Conservation (phyloP, 371 early-diverging fungal species). For the Mucor indicus region DNA sequence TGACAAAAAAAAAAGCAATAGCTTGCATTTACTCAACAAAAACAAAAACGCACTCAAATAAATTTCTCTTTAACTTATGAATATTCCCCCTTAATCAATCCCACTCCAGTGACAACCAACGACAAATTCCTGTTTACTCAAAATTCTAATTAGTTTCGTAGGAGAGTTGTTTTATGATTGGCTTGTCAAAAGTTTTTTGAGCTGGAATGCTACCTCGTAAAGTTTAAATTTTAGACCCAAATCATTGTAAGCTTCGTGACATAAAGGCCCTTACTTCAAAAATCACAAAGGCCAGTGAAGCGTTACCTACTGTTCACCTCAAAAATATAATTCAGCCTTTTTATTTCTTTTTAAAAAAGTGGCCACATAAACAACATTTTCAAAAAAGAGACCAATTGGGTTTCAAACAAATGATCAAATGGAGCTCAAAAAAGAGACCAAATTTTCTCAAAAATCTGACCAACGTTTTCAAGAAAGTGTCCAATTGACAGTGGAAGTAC, state of each 20-base stretch:
- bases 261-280: too few species aligned
- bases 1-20: too few species aligned
- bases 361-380: background rate
- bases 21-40: too few species aligned
- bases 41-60: constrained; percentile 4
- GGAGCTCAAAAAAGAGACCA: too few species aligned
- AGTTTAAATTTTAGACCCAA: constrained; percentile 12
- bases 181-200: constrained; percentile 10
- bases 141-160: constrained; percentile 3
- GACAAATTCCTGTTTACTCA: constrained; percentile 8
- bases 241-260: constrained; percentile 7
- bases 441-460: too few species aligned
- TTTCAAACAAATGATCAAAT: background rate
- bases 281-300: too few species aligned
- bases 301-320: constrained; percentile 1
- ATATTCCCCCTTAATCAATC: constrained; percentile 3
- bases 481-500: too few species aligned
- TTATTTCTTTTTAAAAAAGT: background rate
- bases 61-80: constrained; percentile 1
- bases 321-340: constrained; percentile 2
- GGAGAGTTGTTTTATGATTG: constrained; percentile 7
- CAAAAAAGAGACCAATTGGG: background rate
- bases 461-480: too few species aligned
- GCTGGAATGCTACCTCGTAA: too few species aligned
- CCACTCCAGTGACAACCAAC: constrained; percentile 2